Base-by-base conservation (phyloP, 1,284 basidiomycete genomes). In the Ganoderma boninense region DNA sequence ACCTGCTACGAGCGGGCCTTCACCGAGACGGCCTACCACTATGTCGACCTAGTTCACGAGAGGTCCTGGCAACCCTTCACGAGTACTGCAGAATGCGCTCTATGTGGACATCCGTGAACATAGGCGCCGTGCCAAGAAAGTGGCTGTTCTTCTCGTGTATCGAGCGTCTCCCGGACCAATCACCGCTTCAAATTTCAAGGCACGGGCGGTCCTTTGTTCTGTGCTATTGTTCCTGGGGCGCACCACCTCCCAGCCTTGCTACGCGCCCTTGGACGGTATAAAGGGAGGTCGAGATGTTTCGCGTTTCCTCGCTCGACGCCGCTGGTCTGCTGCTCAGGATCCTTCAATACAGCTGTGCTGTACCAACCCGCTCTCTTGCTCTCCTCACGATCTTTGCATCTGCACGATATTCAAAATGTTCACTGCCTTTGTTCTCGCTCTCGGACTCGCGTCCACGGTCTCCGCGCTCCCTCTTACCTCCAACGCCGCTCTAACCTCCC, bases 401-500 rank as follows among this genome's bases (percentile, higher is more conserved):
- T 35, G 23, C 13, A 2, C 32, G 13, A 43, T 44, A 32, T 13
- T 65, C 62, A 35, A 29, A 14, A 73, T 73, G 72, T 59, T 73
- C 54, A 65, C 54, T 42, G 56, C 64, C 23, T 49, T 71, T 35
- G 64, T 61, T 49, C 66, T 71, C 40, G 72, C 72, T 64, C 57
- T 73, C 70, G 72, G 72, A 64, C 64, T 73, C 56, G 69, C 66
- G 49, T 71, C 72, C 72, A 40, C 54, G 4, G 72, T 71, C 43
- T 69, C 70, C 16, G 72, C 70, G 14, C 68, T 73, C 20, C 72
- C 72, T 11, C 56, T 71, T 63, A 52, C 26, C 43, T 23, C 69
- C n/a, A 57, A 66, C 61, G 18, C 44, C 44, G 65, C 70, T 8
- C 38, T 66, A 11, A 54, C 66, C 52, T 56, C 65, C 20, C 70